Base-by-base conservation (phyloP, 2,329 filamentous ascomycete genomes). In the Podosphaera fusca region DNA sequence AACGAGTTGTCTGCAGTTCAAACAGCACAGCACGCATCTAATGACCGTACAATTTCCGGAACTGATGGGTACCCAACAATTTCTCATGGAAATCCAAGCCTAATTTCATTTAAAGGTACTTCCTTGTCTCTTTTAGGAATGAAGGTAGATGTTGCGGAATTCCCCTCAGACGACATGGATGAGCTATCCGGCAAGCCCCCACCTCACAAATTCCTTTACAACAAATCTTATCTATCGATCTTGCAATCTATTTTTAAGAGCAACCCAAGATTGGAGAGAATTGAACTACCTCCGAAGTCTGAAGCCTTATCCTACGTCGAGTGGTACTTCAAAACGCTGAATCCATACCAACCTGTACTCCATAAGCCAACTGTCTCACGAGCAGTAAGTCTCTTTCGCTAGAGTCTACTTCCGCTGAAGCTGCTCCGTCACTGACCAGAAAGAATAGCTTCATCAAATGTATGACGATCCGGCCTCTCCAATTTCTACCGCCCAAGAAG, bases 71-170 rank as follows among this genome's bases (percentile, higher is more conserved):
- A 84, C 61, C 73, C 87, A 3, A 84, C 83, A 42, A 79, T 79
- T 9, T 64, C 66, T 21, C 36, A 76, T 5, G 79, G 82, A 57
- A 79, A 77, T 62, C 76, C 78, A 7, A 78, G 80, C 55, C 70
- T 88, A 42, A 86, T 81, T 68, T 81, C 83, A 6, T 83, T 89
- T 65, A 82, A 82, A 63, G 85, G 85, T 52, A 88, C 84, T 0
- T 80, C 78, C 7, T 72, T 92, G n/a, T 82, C 84, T 0, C 79
- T 94, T 56, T 78, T 92, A 47, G 87, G 86, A 38, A 84, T 84
- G 62, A 82, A 85, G 51, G 84, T 92, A 63, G 84, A 94, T 67
- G 77, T 90, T 47, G 80, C 83, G 10, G 79, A 82, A 50, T 87
- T 86, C 64, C 76, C 82, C 52, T 79, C 77, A 0, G 73, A 75